phyloP scores from a whole-genome alignment of 352 stramenopile species.

The Plasmopara halstedii region DNA sequence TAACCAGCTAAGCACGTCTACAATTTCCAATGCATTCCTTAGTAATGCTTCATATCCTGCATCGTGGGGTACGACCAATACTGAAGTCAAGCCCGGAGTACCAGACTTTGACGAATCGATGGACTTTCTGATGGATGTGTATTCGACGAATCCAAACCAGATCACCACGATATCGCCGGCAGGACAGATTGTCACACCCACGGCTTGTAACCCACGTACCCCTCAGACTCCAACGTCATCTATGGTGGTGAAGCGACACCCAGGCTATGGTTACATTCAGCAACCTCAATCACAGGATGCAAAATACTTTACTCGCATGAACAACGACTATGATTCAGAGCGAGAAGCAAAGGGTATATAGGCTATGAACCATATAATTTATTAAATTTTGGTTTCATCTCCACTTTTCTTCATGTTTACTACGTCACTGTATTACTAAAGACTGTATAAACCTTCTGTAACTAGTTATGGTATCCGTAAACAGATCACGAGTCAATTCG shows the following conservation, averaged over 20 bases:
- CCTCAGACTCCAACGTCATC: slow-evolving; percentile 16
- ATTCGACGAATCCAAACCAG: slow-evolving; percentile 41
- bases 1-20: slow-evolving; percentile 30
- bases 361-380: too few species aligned
- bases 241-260: slow-evolving; percentile 14
- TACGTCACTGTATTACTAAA: too few species aligned
- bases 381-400: too few species aligned
- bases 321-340: slow-evolving; percentile 13
- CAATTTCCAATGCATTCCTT: slow-evolving; percentile 35
- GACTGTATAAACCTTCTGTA: too few species aligned
- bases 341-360: too few species aligned
- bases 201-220: slow-evolving; percentile 17
- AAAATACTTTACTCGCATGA: slow-evolving; percentile 10
- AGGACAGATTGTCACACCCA: slow-evolving; percentile 18
- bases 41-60: slow-evolving; percentile 24
- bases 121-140: slow-evolving; percentile 78
- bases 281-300: slow-evolving; percentile 4
- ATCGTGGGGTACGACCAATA: slow-evolving; percentile 17
- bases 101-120: slow-evolving; percentile 73
- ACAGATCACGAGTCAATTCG: too few species aligned
- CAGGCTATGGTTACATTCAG: slow-evolving; percentile 6
- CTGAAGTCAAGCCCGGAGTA: slow-evolving; percentile 23
- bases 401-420: too few species aligned
- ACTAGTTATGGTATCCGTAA: too few species aligned
- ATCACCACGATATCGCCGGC: slow-evolving; percentile 13